Evolutionary conservation across 805 yeast genomes (phyloP).

Genomic region (Cyberlindnera samutprakarnensis): DNA sequence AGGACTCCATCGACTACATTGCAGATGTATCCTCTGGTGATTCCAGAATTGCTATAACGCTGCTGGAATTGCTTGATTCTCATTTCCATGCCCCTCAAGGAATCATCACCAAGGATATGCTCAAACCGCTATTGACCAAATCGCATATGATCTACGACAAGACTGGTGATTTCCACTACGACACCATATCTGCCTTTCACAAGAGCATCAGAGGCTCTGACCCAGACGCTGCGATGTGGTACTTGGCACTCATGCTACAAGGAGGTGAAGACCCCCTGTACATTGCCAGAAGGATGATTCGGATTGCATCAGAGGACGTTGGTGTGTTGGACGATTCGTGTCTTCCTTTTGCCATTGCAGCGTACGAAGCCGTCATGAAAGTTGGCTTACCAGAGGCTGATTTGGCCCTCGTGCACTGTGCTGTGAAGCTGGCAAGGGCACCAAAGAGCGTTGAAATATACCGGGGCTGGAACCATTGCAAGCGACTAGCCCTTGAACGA

Average conservation of each 20-base stretch:
- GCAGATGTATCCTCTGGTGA: constrained; percentile 81
- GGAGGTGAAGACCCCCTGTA: constrained; percentile 94
- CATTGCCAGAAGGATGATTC: constrained; percentile 82
- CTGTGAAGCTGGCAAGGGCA: constrained; percentile 81
- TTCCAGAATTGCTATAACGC: constrained; percentile 74
- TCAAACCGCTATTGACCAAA: constrained; percentile 38
- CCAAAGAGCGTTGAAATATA: constrained; percentile 83
- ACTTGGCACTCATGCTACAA: constrained; percentile 77
- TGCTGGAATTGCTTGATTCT: constrained; percentile 48
- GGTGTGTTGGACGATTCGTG: constrained; percentile 81
- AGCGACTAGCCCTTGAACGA: no score
- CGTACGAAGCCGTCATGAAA: constrained; percentile 81
- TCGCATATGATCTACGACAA: constrained; percentile 68
- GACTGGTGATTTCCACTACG: constrained; percentile 90
- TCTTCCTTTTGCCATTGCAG: constrained; percentile 78
- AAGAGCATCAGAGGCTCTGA: constrained; percentile 86
- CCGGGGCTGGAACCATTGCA: constrained; percentile 69
- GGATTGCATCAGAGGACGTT: constrained; percentile 93
- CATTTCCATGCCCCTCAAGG: constrained; percentile 24
- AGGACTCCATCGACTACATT: constrained; percentile 56
- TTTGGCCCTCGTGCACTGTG: constrained; percentile 82
- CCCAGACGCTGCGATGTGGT: constrained; percentile 84
- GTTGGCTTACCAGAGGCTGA: constrained; percentile 96
- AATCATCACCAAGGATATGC: constrained; percentile 9
- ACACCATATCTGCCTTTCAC: constrained; percentile 92